These are phyloP conservation scores for Fusarium verrucosum DNA, from an alignment of 2,329 filamentous ascomycete genomes.

Conservation along the genomic window DNA sequence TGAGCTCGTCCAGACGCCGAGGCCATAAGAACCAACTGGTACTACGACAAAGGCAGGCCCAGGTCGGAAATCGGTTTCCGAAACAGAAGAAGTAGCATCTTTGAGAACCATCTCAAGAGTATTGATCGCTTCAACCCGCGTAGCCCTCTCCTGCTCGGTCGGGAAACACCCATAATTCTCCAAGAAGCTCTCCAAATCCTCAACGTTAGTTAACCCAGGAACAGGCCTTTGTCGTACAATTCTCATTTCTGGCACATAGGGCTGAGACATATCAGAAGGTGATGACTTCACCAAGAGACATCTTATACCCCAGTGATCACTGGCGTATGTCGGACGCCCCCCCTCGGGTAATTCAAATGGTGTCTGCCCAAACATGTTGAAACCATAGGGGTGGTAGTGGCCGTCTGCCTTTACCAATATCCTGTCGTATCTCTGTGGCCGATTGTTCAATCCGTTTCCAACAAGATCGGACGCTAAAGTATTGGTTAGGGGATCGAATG, in stretches of 20 bases:
- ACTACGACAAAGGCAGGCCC: slow-evolving; percentile 59
- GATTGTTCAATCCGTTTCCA: slow-evolving; percentile 57
- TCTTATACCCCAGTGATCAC: slow-evolving; percentile 68
- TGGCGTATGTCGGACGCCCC: slow-evolving; percentile 49
- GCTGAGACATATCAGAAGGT: not conserved
- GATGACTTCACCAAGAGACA: slow-evolving; percentile 49
- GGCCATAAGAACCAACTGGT: slow-evolving; percentile 72
- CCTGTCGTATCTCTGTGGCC: slow-evolving; percentile 73
- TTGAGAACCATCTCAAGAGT: slow-evolving; percentile 56
- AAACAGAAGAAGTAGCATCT: slow-evolving; percentile 41
- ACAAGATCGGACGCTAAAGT: slow-evolving; percentile 62
- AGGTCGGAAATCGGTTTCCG: slow-evolving; percentile 20
- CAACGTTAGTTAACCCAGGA: slow-evolving; percentile 44
- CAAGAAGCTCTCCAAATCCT: slow-evolving; percentile 53
- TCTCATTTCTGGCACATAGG: not conserved
- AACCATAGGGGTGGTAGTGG: slow-evolving; percentile 51
- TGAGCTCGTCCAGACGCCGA: slow-evolving; percentile 67
- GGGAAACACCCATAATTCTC: slow-evolving; percentile 56
- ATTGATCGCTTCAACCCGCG: slow-evolving; percentile 56
- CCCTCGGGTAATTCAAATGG: not conserved
- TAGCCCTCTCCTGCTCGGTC: slow-evolving; percentile 52
- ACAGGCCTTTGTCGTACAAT: slow-evolving; percentile 49
- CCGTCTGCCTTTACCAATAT: slow-evolving; percentile 61
- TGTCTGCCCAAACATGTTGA: slow-evolving; percentile 65
- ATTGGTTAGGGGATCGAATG: slow-evolving; percentile 69